Base-by-base conservation (phyloP, 768 basidiomycete genomes). In the Tulasnella sp. region DNA sequence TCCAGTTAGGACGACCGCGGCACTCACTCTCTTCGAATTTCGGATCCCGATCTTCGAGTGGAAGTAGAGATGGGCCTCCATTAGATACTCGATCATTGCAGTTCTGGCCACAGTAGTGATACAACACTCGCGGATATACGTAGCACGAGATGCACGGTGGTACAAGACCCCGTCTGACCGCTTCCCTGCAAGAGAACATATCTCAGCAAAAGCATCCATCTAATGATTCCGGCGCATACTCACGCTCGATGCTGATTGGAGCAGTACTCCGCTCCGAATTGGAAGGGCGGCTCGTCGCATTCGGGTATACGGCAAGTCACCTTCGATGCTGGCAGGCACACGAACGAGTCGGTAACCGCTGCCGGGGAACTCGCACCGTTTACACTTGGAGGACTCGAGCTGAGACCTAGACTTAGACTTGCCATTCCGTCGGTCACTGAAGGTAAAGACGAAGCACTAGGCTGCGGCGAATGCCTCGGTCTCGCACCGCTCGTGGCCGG, bases 1-100 rank as follows among this genome's bases (percentile, higher is more conserved):
- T n/a, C n/a, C n/a, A n/a, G n/a, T n/a, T 29, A 8, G 40, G 1
- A 7, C 39, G 11, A 26, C 39, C 7, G 16, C 3, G 5, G 8
- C 40, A 14, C 67, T 67, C 34, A 70, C 69, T 70, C n/a, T 70
- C 69, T 32, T 70, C 37, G 32, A 70, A 70, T 19, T 70, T 70
- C 5, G 69, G 69, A 34, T 70, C 69, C 69, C 47, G 26, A 40
- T 34, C 16, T 6, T 42, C 42, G 16, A 70, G 26, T 36, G 69
- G 69, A 22, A 70, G 69, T 19, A 70, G 14, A 26, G 47, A 47
- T 19, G 69, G 69, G 1, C 41, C 69, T 22, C 47, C 44, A 16
- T 70, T 70, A 11, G 22, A 26, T 39, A 44, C 69, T 12, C 47
- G 4, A 29, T 70, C 42, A 19, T 42, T 36, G 44, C 69, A 70